Percentiles rank a stretch among this genome's conserved stretches.
Evolutionary conservation across 139 green algal genomes (phyloP).

Genomic region (Volvox reticuliferus): DNA sequence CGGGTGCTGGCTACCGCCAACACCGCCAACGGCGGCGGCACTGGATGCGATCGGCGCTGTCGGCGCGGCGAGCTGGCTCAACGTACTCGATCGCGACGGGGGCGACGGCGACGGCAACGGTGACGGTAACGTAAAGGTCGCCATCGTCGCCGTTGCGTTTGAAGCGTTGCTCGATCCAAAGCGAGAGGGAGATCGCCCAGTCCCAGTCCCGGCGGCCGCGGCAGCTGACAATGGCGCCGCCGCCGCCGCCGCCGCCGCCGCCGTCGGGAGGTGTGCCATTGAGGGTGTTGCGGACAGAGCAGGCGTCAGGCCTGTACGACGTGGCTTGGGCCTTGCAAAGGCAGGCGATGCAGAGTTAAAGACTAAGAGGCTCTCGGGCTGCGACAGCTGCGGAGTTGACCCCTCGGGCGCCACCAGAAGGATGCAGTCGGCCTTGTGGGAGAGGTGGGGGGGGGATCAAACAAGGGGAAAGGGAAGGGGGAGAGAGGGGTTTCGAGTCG

Average conservation of each 20-base stretch:
- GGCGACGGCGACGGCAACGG: neutral
- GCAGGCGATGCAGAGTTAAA: conserved; percentile 46
- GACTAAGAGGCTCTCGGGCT: conserved; percentile 50
- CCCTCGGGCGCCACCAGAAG: conserved; percentile 66
- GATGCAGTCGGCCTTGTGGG: conserved; percentile 63
- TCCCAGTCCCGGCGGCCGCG: too few relatives aligned
- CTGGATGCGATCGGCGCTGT: neutral
- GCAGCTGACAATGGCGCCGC: neutral
- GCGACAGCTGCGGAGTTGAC: conserved; percentile 42
- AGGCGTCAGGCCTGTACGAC: conserved; percentile 12
- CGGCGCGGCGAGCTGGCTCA: neutral
- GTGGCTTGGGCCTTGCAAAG: conserved; percentile 16
- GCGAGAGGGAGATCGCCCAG: neutral
- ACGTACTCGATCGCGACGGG: neutral
- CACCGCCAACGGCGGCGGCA: neutral
- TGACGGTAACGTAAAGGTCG: neutral
- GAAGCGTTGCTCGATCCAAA: neutral
- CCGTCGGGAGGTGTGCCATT: neutral
- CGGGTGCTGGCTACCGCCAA: neutral
- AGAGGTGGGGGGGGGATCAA: neutral
- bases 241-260: neutral
- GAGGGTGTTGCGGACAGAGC: conserved; percentile 14
- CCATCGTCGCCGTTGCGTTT: neutral
- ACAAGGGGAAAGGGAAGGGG: neutral
- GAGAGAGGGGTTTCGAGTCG: neutral